Base-by-base conservation (phyloP, 2,329 filamentous ascomycete species). In the Phaeosphaeriaceae sp. region DNA sequence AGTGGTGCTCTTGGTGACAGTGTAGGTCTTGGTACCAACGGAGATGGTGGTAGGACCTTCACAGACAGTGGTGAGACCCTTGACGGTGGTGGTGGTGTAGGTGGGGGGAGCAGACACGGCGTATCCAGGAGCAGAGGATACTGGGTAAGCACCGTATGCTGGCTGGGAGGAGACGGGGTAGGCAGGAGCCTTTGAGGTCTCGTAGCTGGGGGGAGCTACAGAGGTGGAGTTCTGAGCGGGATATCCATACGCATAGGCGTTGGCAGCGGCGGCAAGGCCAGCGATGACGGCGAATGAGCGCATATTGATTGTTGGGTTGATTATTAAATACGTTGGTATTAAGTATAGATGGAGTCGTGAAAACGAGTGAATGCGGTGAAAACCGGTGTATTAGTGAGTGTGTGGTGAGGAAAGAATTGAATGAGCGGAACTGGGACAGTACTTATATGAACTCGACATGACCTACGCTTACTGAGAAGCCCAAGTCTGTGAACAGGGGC, bases 351-450 rank as follows among this genome's bases (percentile, higher is more conserved):
- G 58, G 60, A 62, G 61, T 64, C 54, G 64, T 65, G 52, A 52
- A 70, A 74, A 73, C 68, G 72, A 74, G 60, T 74, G 73, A 64
- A 70, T 68, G 73, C 69, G 72, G 71, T 59, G 46, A 67, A 67
- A 60, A 73, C 70, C 68, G 68, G 64, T 61, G 63, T 65, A 67
- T 67, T 68, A 70, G 61, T 61, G 69, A 73, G 57, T 70, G 68
- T 68, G 70, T 70, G 72, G 68, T 67, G 65, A 64, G 49, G 63
- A 68, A 63, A 56, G 51, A 54, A 26, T 26, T 26, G 43, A 52
- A 51, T 29, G 12, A 37, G 40, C 29, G 43, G 48, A 49, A 46
- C 52, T 54, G 61, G 54, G 45, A 53, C 56, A 56, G 58, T 58
- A 57, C 60, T 68, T 74, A 71, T 74, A 73, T 71, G 61, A 63